Evolutionary conservation across 805 yeast species (phyloP).

Genomic region (Peterozyma xylosa): DNA sequence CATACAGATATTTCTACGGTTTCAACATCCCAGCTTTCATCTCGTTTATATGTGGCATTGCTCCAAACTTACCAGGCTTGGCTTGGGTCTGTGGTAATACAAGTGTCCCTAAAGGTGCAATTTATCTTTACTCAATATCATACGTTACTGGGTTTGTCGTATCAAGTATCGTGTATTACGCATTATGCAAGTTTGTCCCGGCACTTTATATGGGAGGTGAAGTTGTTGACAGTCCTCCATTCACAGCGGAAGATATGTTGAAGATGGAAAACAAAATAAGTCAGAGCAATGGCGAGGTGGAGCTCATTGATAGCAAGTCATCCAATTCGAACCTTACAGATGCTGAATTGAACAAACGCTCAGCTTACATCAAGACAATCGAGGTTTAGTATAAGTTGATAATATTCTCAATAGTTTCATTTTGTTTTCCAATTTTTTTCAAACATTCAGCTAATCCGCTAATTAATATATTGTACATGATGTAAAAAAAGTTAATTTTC

Average conservation of each 20-base stretch:
- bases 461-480: no score
- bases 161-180: constrained; percentile 5
- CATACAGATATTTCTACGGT: constrained; percentile 12
- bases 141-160: constrained; percentile 8
- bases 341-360: no score
- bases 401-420: no score
- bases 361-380: no score
- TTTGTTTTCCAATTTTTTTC: no score
- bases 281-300: no score
- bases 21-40: constrained; percentile 13
- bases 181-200: background rate
- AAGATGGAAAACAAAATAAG: no score
- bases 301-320: no score
- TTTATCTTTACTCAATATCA: constrained; percentile 7
- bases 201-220: background rate
- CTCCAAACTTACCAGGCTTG: constrained; percentile 14
- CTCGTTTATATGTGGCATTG: constrained; percentile 10
- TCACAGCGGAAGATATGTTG: background rate
- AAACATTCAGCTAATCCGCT: no score
- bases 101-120: constrained; percentile 7
- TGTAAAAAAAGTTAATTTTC: no score
- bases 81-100: constrained; percentile 9
- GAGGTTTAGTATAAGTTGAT: no score
- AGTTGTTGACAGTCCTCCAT: background rate
- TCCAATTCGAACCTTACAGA: no score